Evolutionary conservation across 495 filamentous ascomycete species (phyloP).

Genomic region (Pseudevernia furfuracea): DNA sequence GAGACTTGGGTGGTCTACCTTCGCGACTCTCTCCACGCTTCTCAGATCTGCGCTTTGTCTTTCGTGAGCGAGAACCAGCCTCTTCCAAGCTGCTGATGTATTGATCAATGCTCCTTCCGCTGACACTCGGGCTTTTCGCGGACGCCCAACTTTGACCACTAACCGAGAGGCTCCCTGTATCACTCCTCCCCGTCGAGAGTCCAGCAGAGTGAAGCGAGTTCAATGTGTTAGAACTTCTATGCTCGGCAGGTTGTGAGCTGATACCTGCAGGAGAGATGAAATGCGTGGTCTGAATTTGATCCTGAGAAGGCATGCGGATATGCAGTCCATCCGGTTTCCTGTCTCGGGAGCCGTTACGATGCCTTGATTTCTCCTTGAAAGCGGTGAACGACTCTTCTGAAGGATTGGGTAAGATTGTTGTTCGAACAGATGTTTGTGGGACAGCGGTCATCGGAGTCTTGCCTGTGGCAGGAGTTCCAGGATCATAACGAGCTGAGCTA

Average conservation of each 20-base stretch:
- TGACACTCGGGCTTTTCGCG: slow-evolving; percentile 46
- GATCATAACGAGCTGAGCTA: slow-evolving; percentile 47
- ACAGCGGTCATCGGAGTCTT: slow-evolving; percentile 48
- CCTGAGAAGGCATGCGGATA: slow-evolving; percentile 57
- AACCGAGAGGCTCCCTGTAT: slow-evolving; percentile 32
- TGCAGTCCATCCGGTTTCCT: slow-evolving; percentile 78
- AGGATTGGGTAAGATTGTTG: slow-evolving; percentile 54
- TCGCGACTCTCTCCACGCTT: slow-evolving; percentile 53
- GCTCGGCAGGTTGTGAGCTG: slow-evolving; percentile 17
- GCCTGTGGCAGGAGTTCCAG: slow-evolving; percentile 32
- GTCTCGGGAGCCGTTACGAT: slow-evolving; percentile 64
- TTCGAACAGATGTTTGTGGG: slow-evolving; percentile 36
- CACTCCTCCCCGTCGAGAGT: slow-evolving; percentile 21
- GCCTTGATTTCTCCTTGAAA: slow-evolving; percentile 50
- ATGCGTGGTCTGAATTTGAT: slow-evolving; percentile 29
- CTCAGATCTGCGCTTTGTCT: slow-evolving; percentile 38
- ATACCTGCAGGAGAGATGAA: slow-evolving; percentile 18
- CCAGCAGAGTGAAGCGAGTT: slow-evolving; percentile 22
- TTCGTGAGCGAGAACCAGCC: slow-evolving; percentile 55
- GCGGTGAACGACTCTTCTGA: slow-evolving; percentile 46
- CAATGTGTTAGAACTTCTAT: slow-evolving; percentile 20
- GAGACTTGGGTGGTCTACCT: slow-evolving; percentile 42
- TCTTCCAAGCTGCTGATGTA: slow-evolving; percentile 84
- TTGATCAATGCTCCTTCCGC: slow-evolving; percentile 64
- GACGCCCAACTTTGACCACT: slow-evolving; percentile 43